Evolutionary conservation across 2,329 filamentous ascomycete species (phyloP).

Genomic region (Fusarium pseudocircinatum): DNA sequence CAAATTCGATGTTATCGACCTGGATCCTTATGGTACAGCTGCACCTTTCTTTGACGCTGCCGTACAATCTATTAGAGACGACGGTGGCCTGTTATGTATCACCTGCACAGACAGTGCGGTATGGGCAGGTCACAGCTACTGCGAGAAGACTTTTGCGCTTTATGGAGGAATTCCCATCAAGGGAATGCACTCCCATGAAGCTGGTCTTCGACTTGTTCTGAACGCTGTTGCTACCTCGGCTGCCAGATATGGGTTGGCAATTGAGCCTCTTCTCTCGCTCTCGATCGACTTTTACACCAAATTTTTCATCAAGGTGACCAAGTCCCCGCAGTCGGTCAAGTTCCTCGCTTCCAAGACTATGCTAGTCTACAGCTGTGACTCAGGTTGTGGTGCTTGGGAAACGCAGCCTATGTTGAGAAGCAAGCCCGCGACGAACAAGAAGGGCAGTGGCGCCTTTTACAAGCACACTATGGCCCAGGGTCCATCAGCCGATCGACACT

Average conservation of each 20-base stretch:
- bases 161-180: slow-evolving; percentile 92
- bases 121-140: slow-evolving; percentile 92
- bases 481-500: slow-evolving; percentile 72
- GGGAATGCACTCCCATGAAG: slow-evolving; percentile 87
- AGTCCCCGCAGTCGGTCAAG: slow-evolving; percentile 86
- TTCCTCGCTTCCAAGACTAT: slow-evolving; percentile 91
- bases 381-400: slow-evolving; percentile 90
- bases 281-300: slow-evolving; percentile 97
- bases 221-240: slow-evolving; percentile 83
- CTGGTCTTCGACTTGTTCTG: slow-evolving; percentile 85
- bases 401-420: slow-evolving; percentile 82
- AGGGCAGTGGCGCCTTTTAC: slow-evolving; percentile 74
- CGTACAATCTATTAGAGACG: slow-evolving; percentile 81
- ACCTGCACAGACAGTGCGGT: slow-evolving; percentile 97
- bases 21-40: slow-evolving; percentile 95
- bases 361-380: slow-evolving; percentile 90
- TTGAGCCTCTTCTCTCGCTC: slow-evolving; percentile 90
- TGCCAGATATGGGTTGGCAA: slow-evolving; percentile 84
- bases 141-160: slow-evolving; percentile 92
- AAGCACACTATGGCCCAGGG: slow-evolving; percentile 81
- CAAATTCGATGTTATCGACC: slow-evolving; percentile 91
- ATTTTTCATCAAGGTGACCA: slow-evolving; percentile 84
- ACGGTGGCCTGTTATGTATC: slow-evolving; percentile 91
- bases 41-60: slow-evolving; percentile 92
- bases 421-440: slow-evolving; percentile 73